Evolutionary conservation across 306 rosid genomes (phyloP).

Genomic region (Lagenaria siceraria): DNA sequence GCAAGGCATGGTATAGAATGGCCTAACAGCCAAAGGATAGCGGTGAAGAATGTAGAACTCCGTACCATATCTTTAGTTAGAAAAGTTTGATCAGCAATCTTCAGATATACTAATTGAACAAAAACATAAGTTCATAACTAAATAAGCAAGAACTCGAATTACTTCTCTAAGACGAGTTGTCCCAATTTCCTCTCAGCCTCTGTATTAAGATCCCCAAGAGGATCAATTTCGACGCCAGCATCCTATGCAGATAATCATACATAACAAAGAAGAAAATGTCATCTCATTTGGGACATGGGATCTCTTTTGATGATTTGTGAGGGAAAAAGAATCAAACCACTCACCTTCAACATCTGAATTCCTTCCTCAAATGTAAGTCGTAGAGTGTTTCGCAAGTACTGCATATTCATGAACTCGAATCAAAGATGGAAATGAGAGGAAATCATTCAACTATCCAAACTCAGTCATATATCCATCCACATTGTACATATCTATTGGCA

Average conservation of each 20-base stretch:
- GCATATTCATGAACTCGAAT: constrained; percentile 17
- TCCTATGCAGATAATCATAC: constrained; percentile 38
- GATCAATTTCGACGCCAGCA: constrained; percentile 73
- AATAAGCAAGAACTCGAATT: constrained; percentile 6
- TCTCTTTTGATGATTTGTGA: not conserved
- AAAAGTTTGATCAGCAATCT: not conserved
- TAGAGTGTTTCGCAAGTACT: constrained; percentile 71
- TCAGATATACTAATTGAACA: not conserved
- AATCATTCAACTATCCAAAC: not conserved
- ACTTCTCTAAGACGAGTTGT: constrained; percentile 74
- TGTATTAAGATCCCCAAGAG: constrained; percentile 83
- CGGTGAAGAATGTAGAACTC: constrained; percentile 89
- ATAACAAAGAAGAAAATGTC: not conserved
- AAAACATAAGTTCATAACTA: not conserved
- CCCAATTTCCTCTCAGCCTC: constrained; percentile 83
- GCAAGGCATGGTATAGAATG: constrained; percentile 97
- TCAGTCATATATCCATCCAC: not conserved
- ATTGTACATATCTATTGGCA: not conserved
- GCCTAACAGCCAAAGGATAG: constrained; percentile 79
- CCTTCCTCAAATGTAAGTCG: constrained; percentile 89
- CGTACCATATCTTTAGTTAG: constrained; percentile 52
- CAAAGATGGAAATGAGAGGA: not conserved
- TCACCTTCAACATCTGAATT: constrained; percentile 83
- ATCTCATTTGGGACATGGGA: not conserved
- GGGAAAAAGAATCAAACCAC: not conserved